Percentiles rank a stretch among this genome's conserved stretches.
These are phyloP conservation scores for Colletotrichum sp. DNA, from an alignment of 2,329 filamentous ascomycete genomes.

Conservation along the genomic window DNA sequence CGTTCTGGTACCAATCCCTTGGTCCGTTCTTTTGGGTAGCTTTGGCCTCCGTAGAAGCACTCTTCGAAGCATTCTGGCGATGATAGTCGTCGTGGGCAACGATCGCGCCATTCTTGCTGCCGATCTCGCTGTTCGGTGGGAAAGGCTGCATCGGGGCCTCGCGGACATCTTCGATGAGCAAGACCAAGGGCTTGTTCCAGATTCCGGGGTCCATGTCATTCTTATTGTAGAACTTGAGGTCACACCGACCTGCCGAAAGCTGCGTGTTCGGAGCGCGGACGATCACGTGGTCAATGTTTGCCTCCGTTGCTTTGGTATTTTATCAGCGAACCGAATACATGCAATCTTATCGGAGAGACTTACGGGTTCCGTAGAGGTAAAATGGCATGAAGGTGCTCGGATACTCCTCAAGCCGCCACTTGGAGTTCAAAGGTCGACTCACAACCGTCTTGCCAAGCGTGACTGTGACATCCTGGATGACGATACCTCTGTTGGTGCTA, in stretches of 20 bases:
- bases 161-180: constrained; percentile 33
- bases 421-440: constrained; percentile 40
- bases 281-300: constrained; percentile 49
- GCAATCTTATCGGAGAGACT: not conserved
- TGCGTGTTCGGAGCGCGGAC: constrained; percentile 45
- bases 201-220: not conserved
- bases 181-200: constrained; percentile 26
- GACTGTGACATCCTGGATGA: constrained; percentile 29
- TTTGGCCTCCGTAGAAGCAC: not conserved
- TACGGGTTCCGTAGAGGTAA: constrained; percentile 45
- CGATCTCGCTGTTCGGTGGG: constrained; percentile 28
- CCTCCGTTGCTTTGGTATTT: constrained; percentile 25
- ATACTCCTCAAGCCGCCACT: constrained; percentile 36
- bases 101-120: constrained; percentile 28
- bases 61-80: not conserved
- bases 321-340: not conserved
- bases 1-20: not conserved
- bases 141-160: constrained; percentile 45
- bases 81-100: constrained; percentile 3
- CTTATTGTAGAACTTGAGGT: constrained; percentile 13
- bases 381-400: constrained; percentile 44
- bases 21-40: not conserved
- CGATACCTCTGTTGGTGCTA: not conserved
- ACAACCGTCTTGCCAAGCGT: constrained; percentile 29
- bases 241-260: constrained; percentile 32